These are phyloP conservation scores for Neurospora pannonica DNA, from an alignment of 495 filamentous ascomycete genomes.

Conservation along the genomic window DNA sequence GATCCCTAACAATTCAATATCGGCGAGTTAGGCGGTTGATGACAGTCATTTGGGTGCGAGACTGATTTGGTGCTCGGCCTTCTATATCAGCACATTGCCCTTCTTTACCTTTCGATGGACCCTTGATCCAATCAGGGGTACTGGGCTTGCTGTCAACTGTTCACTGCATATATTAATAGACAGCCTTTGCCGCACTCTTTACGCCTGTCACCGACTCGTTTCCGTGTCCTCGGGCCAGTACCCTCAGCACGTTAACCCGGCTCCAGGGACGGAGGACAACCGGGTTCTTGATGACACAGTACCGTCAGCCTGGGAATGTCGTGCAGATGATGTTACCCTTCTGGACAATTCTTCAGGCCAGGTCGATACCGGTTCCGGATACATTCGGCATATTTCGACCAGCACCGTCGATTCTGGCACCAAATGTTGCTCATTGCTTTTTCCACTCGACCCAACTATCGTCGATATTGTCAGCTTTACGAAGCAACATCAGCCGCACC, in stretches of 20 bases:
- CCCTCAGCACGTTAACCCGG: not conserved
- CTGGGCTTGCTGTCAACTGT: not conserved
- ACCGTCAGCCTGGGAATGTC: not conserved
- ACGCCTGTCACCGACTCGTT: not conserved
- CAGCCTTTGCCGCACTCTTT: not conserved
- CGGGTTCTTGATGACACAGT: not conserved
- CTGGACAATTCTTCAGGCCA: not conserved
- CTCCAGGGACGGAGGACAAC: not conserved
- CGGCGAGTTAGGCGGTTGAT: not conserved
- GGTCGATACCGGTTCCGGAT: not conserved
- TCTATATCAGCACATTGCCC: not conserved
- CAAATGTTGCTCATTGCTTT: not conserved
- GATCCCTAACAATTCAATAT: not conserved
- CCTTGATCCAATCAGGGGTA: not conserved
- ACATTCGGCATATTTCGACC: not conserved
- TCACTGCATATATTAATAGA: not conserved
- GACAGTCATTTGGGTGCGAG: not conserved
- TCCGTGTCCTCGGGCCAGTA: not conserved
- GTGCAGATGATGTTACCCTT: not conserved
- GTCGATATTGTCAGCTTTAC: not conserved
- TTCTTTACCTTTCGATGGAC: not conserved
- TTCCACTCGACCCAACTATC: not conserved
- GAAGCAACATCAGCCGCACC: not conserved
- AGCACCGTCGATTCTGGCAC: not conserved
- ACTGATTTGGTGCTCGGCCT: not conserved